A percentile compares a stretch with the other conserved stretches of the same genome.
phyloP scores from a whole-genome alignment of 1,139 yeast species.

The Pichia terricola region DNA sequence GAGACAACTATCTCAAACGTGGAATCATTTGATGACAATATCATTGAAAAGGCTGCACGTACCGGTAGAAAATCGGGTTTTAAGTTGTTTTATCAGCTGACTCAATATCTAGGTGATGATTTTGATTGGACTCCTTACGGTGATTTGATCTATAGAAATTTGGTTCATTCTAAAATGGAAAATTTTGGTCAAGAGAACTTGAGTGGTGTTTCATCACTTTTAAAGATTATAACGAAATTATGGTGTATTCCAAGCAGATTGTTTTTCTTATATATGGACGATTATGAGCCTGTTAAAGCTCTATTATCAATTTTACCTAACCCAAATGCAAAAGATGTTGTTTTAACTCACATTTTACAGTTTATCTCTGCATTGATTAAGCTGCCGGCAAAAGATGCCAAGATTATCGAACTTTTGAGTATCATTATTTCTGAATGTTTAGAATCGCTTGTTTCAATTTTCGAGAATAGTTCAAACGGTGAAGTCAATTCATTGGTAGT shows the following conservation, averaged over 20 bases:
- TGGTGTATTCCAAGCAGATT: slow-evolving; percentile 41
- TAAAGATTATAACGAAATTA: slow-evolving; percentile 61
- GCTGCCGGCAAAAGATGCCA: slow-evolving; percentile 32
- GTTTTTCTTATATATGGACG: slow-evolving; percentile 47
- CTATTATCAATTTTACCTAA: slow-evolving; percentile 46
- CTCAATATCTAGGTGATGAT: slow-evolving; percentile 34
- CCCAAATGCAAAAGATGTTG: slow-evolving; percentile 57
- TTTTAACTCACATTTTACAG: slow-evolving; percentile 45
- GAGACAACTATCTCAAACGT: slow-evolving; percentile 36
- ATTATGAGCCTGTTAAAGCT: slow-evolving; percentile 45
- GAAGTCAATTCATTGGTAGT: slow-evolving; percentile 47
- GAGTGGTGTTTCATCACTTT: slow-evolving; percentile 72
- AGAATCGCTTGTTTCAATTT: slow-evolving; percentile 39
- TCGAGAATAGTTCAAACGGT: slow-evolving; percentile 34
- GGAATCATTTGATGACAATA: slow-evolving; percentile 20
- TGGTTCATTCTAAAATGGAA: slow-evolving; percentile 58
- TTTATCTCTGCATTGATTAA: slow-evolving; percentile 36
- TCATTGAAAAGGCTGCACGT: slow-evolving; percentile 38
- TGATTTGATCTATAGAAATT: slow-evolving; percentile 38
- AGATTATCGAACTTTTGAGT: slow-evolving; percentile 40
- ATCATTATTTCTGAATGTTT: slow-evolving; percentile 49
- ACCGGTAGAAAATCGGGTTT: slow-evolving; percentile 52
- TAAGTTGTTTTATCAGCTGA: slow-evolving; percentile 45
- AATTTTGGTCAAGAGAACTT: slow-evolving; percentile 68
- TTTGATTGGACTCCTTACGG: slow-evolving; percentile 52